Evolutionary conservation across 1,284 basidiomycete species (phyloP).

Genomic region (Cutaneotrichosporon arboriforme): DNA sequence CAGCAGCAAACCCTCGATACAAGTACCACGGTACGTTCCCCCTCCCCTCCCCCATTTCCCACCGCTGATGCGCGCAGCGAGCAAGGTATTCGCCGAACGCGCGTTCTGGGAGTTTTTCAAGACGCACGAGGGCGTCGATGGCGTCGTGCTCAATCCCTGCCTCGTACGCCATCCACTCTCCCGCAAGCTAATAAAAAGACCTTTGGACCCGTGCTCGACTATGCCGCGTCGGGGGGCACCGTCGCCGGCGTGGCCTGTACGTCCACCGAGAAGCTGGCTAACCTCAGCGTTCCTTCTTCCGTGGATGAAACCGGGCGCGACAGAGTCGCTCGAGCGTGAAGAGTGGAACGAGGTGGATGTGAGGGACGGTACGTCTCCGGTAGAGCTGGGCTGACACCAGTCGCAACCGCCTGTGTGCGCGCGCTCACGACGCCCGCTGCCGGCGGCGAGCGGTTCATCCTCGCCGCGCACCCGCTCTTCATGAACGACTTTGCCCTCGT

Average conservation of each 20-base stretch:
- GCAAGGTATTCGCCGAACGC: constrained; percentile 29
- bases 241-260: constrained; percentile 21
- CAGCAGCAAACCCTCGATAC: background rate
- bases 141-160: constrained; percentile 7
- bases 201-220: constrained; percentile 3
- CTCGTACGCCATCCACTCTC: constrained; percentile 1
- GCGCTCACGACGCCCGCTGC: constrained; percentile 39
- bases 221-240: constrained; percentile 29
- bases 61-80: too few species aligned
- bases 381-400: constrained; percentile 15
- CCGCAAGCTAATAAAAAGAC: background rate
- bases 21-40: constrained; percentile 16
- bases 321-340: background rate
- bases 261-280: constrained; percentile 4
- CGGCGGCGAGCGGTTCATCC: constrained; percentile 58
- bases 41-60: too few species aligned
- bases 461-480: constrained; percentile 43
- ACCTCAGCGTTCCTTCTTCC: background rate
- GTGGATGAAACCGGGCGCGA: background rate
- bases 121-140: constrained; percentile 2
- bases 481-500: constrained; percentile 31
- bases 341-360: constrained; percentile 8
- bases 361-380: constrained; percentile 16
- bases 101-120: constrained; percentile 30
- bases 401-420: constrained; percentile 1